Percentiles rank a stretch among this genome's conserved stretches.
Conservation (phyloP, 2,329 filamentous ascomycete genomes). For the Colletotrichum scovillei region DNA sequence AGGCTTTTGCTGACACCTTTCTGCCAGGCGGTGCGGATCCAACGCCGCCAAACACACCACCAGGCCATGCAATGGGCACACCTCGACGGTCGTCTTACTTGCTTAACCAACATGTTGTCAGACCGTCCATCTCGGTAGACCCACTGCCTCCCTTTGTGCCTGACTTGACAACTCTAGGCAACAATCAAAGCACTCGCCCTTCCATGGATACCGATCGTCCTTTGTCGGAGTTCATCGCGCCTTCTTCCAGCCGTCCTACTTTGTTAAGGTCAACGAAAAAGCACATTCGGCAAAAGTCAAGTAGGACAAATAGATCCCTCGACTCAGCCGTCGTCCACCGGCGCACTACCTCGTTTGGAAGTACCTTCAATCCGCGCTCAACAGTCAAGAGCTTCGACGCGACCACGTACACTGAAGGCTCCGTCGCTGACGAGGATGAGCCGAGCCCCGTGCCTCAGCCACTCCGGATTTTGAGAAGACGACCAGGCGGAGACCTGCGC, state of each 20-base stretch:
- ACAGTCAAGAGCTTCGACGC: constrained; percentile 72
- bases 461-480: constrained; percentile 74
- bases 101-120: constrained; percentile 58
- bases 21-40: constrained; percentile 61
- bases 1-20: constrained; percentile 65
- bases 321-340: constrained; percentile 61
- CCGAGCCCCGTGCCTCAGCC: constrained; percentile 59
- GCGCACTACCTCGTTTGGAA: constrained; percentile 71
- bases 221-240: constrained; percentile 46
- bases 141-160: constrained; percentile 60
- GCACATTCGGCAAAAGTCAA: constrained; percentile 60
- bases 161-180: constrained; percentile 54
- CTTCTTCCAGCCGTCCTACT: background rate
- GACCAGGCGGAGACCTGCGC: constrained; percentile 80
- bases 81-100: constrained; percentile 67
- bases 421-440: constrained; percentile 58
- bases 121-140: constrained; percentile 49
- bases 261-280: constrained; percentile 30
- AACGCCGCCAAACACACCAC: constrained; percentile 72
- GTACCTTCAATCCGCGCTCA: constrained; percentile 60
- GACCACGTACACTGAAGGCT: constrained; percentile 64
- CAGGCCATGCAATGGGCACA: constrained; percentile 56
- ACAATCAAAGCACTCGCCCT: constrained; percentile 41
- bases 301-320: constrained; percentile 60
- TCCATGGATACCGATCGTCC: constrained; percentile 47